phyloP scores from a whole-genome alignment of 371 early-diverging fungal genomes.

The Quaeritorhiza haematococci region DNA sequence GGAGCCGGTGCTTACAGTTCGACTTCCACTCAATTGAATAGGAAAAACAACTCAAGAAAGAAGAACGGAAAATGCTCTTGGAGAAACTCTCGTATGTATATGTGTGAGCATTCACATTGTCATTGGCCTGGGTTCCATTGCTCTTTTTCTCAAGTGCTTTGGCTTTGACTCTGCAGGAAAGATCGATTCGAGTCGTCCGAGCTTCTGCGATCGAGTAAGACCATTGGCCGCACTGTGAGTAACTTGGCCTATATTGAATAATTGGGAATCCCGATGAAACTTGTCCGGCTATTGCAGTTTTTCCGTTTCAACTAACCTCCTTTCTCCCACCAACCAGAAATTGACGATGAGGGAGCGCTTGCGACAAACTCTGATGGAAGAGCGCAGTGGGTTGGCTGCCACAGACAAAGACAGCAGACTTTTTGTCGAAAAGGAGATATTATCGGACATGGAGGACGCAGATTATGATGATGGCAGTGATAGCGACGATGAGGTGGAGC shows the following conservation, averaged over 20 bases:
- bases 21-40: no score
- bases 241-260: no score
- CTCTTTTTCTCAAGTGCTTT: not conserved
- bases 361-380: conserved; percentile 64
- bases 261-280: no score
- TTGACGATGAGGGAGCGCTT: conserved; percentile 70
- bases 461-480: conserved; percentile 6
- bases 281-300: no score
- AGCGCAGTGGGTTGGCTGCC: conserved; percentile 61
- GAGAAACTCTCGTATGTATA: conserved; percentile 56
- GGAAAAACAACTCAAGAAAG: conserved; percentile 92
- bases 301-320: not conserved
- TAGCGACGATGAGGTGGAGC: not conserved
- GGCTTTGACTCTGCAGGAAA: conserved; percentile 18
- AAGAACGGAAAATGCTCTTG: conserved; percentile 72
- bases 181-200: conserved; percentile 69
- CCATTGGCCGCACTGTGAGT: conserved; percentile 55
- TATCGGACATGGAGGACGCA: not conserved
- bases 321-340: no score
- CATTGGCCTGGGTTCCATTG: no score
- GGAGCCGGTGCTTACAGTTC: no score
- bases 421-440: conserved; percentile 17
- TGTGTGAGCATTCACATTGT: conserved; percentile 13
- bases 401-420: conserved; percentile 52
- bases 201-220: conserved; percentile 72